Conservation (phyloP, 768 basidiomycete genomes). For the Naganishia friedmannii region DNA sequence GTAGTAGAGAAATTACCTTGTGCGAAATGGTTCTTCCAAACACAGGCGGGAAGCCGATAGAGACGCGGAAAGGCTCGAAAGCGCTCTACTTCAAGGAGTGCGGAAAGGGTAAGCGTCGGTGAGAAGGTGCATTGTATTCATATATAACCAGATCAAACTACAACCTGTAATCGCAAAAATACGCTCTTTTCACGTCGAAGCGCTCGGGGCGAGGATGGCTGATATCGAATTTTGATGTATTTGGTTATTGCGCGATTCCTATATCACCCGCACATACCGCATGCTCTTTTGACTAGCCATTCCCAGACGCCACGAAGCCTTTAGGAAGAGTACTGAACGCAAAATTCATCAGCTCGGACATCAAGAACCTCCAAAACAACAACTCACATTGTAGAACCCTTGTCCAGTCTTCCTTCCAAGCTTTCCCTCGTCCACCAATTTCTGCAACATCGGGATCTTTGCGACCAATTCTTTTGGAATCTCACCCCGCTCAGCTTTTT, state of each 20-base stretch:
- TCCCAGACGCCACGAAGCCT: background rate
- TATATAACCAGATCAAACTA: background rate
- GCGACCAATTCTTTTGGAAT: constrained; percentile 50
- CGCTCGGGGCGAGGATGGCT: background rate
- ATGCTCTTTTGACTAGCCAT: background rate
- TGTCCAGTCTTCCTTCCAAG: constrained; percentile 54
- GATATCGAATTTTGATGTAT: background rate
- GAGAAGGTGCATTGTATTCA: constrained; percentile 1
- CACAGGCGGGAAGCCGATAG: no score
- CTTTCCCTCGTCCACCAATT: constrained; percentile 53
- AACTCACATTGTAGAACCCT: constrained; percentile 54
- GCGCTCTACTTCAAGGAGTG: no score
- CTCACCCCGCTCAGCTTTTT: constrained; percentile 49
- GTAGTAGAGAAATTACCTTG: no score
- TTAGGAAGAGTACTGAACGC: constrained; percentile 1
- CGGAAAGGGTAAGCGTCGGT: background rate
- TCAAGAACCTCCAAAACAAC: background rate
- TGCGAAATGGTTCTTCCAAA: no score
- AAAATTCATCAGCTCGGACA: background rate
- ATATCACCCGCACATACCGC: background rate
- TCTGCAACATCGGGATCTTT: constrained; percentile 50
- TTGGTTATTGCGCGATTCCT: background rate
- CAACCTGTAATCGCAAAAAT: background rate
- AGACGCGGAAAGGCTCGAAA: no score
- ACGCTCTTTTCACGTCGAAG: background rate